Evolutionary conservation across 768 basidiomycete species (phyloP).

Genomic region (Podaxis pistillaris): DNA sequence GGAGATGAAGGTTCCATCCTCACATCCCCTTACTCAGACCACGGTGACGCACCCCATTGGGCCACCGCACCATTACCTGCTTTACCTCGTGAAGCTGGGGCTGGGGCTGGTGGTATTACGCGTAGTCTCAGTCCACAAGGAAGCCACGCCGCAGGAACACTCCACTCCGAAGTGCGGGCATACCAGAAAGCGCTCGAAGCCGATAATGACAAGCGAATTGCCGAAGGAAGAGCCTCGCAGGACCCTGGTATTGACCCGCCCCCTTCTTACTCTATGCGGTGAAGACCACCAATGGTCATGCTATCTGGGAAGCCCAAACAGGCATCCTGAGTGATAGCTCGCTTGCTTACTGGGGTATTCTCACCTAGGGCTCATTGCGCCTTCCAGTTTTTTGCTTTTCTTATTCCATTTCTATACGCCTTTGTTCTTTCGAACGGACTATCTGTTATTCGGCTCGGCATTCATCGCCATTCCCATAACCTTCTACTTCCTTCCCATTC

Average conservation of each 20-base stretch:
- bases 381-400: neutral
- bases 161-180: constrained; percentile 22
- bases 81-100: neutral
- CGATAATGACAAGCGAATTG: constrained; percentile 12
- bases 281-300: neutral
- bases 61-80: constrained; percentile 2
- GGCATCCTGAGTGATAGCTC: neutral
- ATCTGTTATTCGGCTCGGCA: neutral
- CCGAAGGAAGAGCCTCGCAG: neutral
- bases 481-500: neutral
- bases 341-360: neutral
- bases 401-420: neutral
- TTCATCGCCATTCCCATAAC: neutral
- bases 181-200: constrained; percentile 27
- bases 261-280: constrained; percentile 9
- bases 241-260: constrained; percentile 5
- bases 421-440: neutral
- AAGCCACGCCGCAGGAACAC: constrained; percentile 5
- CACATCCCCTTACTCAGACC: constrained; percentile 11
- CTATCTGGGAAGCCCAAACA: neutral
- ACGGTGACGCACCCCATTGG: neutral
- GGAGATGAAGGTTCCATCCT: constrained; percentile 7
- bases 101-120: neutral
- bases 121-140: constrained; percentile 1
- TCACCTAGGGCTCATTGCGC: neutral